Conservation (phyloP, 495 filamentous ascomycete genomes). For the Penicillium argentinense region DNA sequence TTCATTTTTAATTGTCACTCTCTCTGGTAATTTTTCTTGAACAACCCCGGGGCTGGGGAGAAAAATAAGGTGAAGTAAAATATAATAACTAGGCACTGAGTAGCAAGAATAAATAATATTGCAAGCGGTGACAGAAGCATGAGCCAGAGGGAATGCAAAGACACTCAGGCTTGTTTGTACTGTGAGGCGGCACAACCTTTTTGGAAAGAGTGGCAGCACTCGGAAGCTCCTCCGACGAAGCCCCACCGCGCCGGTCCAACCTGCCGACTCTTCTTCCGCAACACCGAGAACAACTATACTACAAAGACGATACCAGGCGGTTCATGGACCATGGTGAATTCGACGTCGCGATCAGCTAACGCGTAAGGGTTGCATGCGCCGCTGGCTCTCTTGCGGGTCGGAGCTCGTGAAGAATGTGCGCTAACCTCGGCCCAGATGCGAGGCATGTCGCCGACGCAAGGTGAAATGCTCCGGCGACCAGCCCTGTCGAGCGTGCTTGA, state of each 20-base stretch:
- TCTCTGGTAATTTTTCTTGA: too few species aligned
- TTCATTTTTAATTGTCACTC: too few species aligned
- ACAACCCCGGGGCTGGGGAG: too few species aligned
- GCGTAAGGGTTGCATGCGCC: slow-evolving; percentile 10
- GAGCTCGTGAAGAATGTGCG: not conserved
- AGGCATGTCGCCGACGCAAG: slow-evolving; percentile 23
- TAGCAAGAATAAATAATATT: too few species aligned
- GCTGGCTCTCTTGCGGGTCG: not conserved
- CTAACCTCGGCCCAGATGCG: slow-evolving; percentile 17
- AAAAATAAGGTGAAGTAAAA: too few species aligned
- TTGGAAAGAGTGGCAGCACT: not conserved
- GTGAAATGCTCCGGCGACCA: slow-evolving; percentile 23
- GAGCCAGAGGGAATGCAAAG: too few species aligned
- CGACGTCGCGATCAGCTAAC: slow-evolving; percentile 15
- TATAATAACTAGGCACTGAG: too few species aligned
- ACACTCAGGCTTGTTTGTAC: too few species aligned
- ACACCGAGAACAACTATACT: not conserved
- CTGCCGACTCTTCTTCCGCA: not conserved
- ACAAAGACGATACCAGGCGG: not conserved
- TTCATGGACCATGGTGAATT: not conserved
- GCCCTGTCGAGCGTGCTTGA: slow-evolving; percentile 22
- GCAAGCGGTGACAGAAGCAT: not conserved
- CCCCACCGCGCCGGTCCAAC: not conserved
- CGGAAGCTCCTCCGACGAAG: not conserved
- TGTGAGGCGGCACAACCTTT: too few species aligned